phyloP scores from a whole-genome alignment of 2,329 filamentous ascomycete genomes.

The Penicillium sp. region DNA sequence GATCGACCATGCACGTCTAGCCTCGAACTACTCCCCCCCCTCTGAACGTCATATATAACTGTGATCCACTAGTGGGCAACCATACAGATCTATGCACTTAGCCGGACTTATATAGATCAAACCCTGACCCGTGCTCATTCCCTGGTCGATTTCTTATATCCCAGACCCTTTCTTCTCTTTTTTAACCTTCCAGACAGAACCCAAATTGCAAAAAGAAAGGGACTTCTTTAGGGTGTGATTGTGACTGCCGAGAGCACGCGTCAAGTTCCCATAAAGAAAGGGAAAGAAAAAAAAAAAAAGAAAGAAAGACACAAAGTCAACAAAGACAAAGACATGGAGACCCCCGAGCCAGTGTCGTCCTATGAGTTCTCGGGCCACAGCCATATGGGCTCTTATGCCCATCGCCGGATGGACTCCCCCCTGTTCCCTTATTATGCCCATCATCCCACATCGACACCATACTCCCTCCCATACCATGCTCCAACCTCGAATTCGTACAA shows the following conservation, averaged over 20 bases:
- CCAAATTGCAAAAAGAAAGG: neutral
- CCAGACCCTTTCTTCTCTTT: neutral
- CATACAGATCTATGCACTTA: neutral
- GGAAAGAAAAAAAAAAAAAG: neutral
- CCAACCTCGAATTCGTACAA: conserved; percentile 31
- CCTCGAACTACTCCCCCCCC: conserved; percentile 11
- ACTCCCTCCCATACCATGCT: conserved; percentile 39
- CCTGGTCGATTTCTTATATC: neutral
- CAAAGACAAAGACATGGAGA: conserved; percentile 34
- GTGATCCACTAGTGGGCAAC: conserved; percentile 1
- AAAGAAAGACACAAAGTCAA: neutral
- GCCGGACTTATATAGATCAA: neutral
- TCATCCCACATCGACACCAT: conserved; percentile 34
- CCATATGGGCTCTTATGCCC: conserved; percentile 33
- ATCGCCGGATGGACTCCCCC: conserved; percentile 40
- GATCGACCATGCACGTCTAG: conserved; percentile 20
- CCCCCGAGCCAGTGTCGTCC: conserved; percentile 39
- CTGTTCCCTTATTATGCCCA: conserved; percentile 41
- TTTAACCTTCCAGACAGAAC: neutral
- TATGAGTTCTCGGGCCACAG: conserved; percentile 42
- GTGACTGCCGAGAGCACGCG: too few relatives aligned
- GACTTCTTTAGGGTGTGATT: too few relatives aligned
- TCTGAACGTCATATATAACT: conserved; percentile 1
- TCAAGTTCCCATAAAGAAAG: neutral
- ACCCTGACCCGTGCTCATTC: neutral